Base-by-base conservation (phyloP, 495 filamentous ascomycete genomes). In the Daldinia caldariorum region DNA sequence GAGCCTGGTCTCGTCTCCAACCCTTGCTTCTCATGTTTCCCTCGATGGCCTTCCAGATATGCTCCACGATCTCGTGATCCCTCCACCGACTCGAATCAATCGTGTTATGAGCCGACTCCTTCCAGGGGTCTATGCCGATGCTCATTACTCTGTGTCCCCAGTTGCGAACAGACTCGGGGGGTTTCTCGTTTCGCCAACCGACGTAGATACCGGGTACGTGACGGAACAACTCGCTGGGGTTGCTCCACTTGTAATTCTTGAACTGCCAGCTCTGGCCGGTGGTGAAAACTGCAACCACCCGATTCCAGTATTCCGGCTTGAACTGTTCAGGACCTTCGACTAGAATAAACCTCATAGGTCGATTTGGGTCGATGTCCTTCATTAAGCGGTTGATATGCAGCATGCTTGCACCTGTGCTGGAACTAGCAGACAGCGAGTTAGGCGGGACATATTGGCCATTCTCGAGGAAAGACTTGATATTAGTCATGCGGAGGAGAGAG, bases 181-280 rank as follows among this genome's bases (percentile, higher is more conserved):
- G 80, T 65, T 89, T 85, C 72, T 99, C 96, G 6, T 92, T 94
- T 41, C 91, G 85, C 92, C 92, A 97, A 3, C 95, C 95, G 29
- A 98, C 89, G 75, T 94, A 96, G 47, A 98, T 82, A 54, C 95
- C 95, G 13, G 91, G 84, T 18, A 92, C 90, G 69, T 97, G 91
- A 66, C 88, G 86, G 81, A 99, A 99, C 34, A 99, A 84, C 67
- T 98, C 95, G 3, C 87, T 81, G 4, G 96, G 92, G 29, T 92
- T 88, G 64, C 90, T 89, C 94, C 95, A 98, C 81, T 95, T 96
- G 86, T 98, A 99, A 51, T 89, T 90, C 81, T 97, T 97, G 82
- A 98, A 99, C 79, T 99, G 95, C 95, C 95, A 99, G 10, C 91
- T 90, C 79, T 99, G 95, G 22, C 95, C 95, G 8, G 95, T 99